Conservation (phyloP, 306 rosid species). For the Amphicarpaea edgeworthii region DNA sequence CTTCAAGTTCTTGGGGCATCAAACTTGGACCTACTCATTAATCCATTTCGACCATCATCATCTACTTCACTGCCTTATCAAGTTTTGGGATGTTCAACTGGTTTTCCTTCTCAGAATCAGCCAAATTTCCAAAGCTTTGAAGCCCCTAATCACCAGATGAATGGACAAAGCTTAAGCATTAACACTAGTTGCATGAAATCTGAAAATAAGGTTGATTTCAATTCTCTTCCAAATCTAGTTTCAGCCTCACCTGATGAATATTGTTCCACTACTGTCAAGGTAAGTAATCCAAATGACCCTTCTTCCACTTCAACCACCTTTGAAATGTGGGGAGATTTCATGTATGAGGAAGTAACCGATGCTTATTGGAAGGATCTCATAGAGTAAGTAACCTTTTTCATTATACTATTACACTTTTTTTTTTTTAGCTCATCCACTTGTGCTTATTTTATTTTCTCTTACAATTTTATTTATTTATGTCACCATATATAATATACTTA, state of each 20-base stretch:
- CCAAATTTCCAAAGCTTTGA: conserved; percentile 45
- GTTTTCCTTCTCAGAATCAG: conserved; percentile 49
- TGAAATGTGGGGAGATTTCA: conserved; percentile 63
- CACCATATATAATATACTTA: not conserved
- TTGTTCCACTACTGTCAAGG: conserved; percentile 27
- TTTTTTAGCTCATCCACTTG: conserved; percentile 25
- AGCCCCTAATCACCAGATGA: conserved; percentile 28
- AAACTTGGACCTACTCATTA: conserved; percentile 42
- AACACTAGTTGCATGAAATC: conserved; percentile 27
- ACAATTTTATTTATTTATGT: not conserved
- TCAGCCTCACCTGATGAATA: conserved; percentile 58
- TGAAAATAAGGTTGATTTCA: conserved; percentile 35
- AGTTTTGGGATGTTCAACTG: conserved; percentile 40
- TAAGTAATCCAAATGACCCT: conserved; percentile 44
- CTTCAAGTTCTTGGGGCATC: conserved; percentile 52
- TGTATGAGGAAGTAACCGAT: conserved; percentile 56
- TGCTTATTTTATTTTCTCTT: not conserved
- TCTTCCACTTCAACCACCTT: conserved; percentile 58
- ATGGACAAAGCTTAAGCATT: conserved; percentile 6
- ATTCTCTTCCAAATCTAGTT: conserved; percentile 59
- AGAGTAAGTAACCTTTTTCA: conserved; percentile 44
- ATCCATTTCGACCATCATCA: conserved; percentile 50
- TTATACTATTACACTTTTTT: not conserved
- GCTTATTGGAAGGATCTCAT: conserved; percentile 67
- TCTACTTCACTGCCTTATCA: conserved; percentile 37